Base-by-base conservation (phyloP, 1,139 yeast species). In the Candida albicans region DNA sequence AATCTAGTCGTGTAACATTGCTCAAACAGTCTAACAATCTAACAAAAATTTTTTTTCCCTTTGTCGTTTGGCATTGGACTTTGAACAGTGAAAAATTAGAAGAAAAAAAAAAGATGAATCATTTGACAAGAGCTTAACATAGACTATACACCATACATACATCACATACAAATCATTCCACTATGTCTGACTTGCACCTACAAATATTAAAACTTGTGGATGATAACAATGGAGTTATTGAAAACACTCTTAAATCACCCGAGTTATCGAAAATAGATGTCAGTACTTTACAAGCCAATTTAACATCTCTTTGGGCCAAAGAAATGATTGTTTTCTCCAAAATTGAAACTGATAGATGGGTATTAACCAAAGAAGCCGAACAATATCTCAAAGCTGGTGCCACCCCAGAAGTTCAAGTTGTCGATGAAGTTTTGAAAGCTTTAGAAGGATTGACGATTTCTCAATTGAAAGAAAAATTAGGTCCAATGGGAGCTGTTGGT, bases 401-500 rank as follows among this genome's bases (percentile, higher is more conserved):
- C 7, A 87, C 97, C 18, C 97, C 95, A 58, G 99, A 93, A 69
- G 81, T 80, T 57, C 81, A 95, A 54, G 77, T 95, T 42, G 79
- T 88, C 54, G 77, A 82, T 46, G 89, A 85, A 61, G 90, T 95
- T 39, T 73, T 86, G 50, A 78, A 82, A 57, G 75, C 86, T 33
- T 65, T 90, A 47, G 95, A 86, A 48, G 90, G 95, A 35, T 76
- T 93, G 58, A 87, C 87, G 59, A 84, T 93, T 54, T 65, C 86
- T 22, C 97, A 93, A 47, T 95, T 93, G 46, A 80, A 81, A 53
- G 65, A 81, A 47, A 80, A 84, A 52, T 74, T 91, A 66, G 97
- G 98, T 41, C 70, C 82, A 40, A 79, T 82, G 50, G 98, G 97
- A 47, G 84, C 85, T 57, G 78, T 91, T 51, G 99, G 99, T 48